Evolutionary conservation across 1,139 yeast genomes (phyloP).

Genomic region (Sugiyamaella paludigena): DNA sequence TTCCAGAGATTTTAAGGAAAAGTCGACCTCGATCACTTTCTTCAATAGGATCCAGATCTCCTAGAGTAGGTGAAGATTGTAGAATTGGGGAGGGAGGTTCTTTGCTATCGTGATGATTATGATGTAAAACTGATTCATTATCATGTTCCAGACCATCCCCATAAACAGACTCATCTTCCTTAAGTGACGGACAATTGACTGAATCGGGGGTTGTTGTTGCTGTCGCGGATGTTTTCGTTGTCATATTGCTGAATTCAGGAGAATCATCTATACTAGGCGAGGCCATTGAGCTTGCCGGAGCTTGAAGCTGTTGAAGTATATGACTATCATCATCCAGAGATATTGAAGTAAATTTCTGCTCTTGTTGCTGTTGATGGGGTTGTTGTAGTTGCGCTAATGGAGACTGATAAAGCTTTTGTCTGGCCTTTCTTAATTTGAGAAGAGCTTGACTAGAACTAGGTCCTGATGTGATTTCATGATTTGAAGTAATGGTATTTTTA

Average conservation of each 20-base stretch:
- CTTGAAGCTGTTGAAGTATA: constrained; percentile 23
- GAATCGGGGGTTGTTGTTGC: constrained; percentile 10
- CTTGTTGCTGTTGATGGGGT: not conserved
- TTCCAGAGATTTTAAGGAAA: constrained; percentile 64
- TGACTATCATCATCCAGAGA: constrained; percentile 17
- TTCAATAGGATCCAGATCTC: constrained; percentile 32
- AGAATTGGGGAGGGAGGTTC: constrained; percentile 20
- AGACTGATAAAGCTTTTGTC: constrained; percentile 5
- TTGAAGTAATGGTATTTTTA: constrained; percentile 29
- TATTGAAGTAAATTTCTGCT: not conserved
- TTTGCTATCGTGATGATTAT: not conserved
- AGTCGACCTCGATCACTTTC: constrained; percentile 67
- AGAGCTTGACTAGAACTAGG: constrained; percentile 21
- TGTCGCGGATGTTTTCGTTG: constrained; percentile 5
- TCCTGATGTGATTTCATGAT: constrained; percentile 16
- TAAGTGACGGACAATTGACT: constrained; percentile 4
- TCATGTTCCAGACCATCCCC: constrained; percentile 12
- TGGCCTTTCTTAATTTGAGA: constrained; percentile 20
- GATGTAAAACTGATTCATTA: not conserved
- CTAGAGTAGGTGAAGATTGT: constrained; percentile 22
- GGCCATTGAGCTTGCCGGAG: constrained; percentile 11
- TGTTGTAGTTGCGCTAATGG: no score
- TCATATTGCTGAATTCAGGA: not conserved
- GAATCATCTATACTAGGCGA: constrained; percentile 1
- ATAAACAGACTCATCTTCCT: constrained; percentile 17